Conservation (phyloP, 1,284 basidiomycete species). For the Puccinia novopanici region DNA sequence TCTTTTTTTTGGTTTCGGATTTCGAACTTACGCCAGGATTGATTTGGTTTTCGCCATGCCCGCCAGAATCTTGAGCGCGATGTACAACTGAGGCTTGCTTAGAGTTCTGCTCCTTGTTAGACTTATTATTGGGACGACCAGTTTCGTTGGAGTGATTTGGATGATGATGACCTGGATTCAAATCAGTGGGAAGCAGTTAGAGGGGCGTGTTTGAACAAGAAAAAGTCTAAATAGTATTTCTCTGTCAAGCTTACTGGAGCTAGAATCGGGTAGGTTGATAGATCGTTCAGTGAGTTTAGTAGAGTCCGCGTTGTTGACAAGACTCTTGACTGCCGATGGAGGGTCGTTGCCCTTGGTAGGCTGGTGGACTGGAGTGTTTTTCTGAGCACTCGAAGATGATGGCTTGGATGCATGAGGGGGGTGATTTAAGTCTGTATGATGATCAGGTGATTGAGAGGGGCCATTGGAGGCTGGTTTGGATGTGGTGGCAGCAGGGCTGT, state of each 20-base stretch:
- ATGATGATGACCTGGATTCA: not conserved
- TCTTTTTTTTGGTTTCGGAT: not conserved
- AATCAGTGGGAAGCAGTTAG: not conserved
- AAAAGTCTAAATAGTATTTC: too few species aligned
- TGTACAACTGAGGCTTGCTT: not conserved
- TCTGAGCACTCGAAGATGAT: not conserved
- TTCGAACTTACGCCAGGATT: not conserved
- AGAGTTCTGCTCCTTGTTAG: not conserved
- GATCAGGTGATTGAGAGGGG: not conserved
- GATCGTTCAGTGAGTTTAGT: not conserved
- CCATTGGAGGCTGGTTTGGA: not conserved
- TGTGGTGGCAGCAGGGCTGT: not conserved
- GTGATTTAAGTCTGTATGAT: not conserved
- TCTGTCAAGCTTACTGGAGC: not conserved
- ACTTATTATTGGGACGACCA: not conserved
- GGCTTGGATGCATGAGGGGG: not conserved
- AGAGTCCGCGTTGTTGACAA: not conserved
- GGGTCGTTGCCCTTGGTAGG: not conserved
- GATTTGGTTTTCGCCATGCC: not conserved
- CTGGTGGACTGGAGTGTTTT: not conserved
- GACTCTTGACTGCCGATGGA: not conserved
- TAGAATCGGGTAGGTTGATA: slow-evolving; percentile 23
- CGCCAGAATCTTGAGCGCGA: not conserved
- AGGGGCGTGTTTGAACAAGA: not conserved
- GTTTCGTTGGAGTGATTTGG: not conserved